Conservation (phyloP, 805 yeast species). For the Candida verbasci region DNA sequence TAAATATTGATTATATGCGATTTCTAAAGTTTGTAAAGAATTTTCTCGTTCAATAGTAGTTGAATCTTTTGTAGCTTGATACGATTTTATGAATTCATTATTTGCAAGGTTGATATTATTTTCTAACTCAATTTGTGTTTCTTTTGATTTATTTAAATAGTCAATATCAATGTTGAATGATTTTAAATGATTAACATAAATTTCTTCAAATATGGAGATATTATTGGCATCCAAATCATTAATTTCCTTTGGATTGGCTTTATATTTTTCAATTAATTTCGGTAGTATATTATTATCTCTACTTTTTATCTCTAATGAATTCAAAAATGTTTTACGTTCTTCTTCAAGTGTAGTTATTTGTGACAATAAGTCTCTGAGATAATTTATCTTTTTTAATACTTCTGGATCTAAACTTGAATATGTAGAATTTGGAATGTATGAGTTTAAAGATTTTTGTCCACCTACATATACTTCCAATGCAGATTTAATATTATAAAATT, state of each 20-base stretch:
- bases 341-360: conserved; percentile 26
- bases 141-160: conserved; percentile 37
- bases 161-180: conserved; percentile 48
- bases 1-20: conserved; percentile 44
- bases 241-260: conserved; percentile 14
- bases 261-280: conserved; percentile 46
- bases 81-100: conserved; percentile 16
- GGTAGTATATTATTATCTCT: conserved; percentile 48
- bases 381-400: conserved; percentile 23
- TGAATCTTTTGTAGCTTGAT: conserved; percentile 12
- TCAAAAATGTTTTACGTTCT: conserved; percentile 36
- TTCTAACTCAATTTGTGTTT: conserved; percentile 31
- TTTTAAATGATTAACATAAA: conserved; percentile 40
- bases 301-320: conserved; percentile 41
- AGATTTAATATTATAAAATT: conserved; percentile 46
- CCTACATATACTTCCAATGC: conserved; percentile 41
- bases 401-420: conserved; percentile 31
- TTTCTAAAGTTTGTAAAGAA: conserved; percentile 49
- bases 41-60: conserved; percentile 36
- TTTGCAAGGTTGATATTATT: conserved; percentile 32
- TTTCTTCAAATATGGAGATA: conserved; percentile 28
- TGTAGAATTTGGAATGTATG: conserved; percentile 38
- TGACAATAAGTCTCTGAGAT: conserved; percentile 31
- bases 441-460: conserved; percentile 28
- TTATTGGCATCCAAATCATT: conserved; percentile 8